These are phyloP conservation scores for Leersia perrieri DNA, from an alignment of 176 grass and related monocot genomes.

Conservation along the genomic window DNA sequence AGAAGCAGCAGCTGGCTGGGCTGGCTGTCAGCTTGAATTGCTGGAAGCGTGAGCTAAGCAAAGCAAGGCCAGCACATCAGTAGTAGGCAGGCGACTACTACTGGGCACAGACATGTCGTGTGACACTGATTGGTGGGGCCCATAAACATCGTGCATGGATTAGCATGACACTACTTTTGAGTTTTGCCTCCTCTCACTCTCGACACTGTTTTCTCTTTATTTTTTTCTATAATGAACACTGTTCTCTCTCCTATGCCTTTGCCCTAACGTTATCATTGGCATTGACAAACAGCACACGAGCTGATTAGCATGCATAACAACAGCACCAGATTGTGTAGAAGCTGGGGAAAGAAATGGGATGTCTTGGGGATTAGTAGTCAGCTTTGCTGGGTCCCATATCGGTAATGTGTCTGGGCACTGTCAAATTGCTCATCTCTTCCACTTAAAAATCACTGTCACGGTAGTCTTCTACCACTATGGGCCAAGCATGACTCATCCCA, in stretches of 20 bases:
- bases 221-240: too few species aligned
- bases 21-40: not conserved
- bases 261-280: not conserved
- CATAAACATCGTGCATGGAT: slow-evolving; percentile 9
- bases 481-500: too few species aligned
- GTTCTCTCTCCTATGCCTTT: not conserved
- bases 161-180: not conserved
- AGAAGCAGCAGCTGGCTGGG: not conserved
- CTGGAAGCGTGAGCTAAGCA: slow-evolving; percentile 30
- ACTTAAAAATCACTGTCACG: not conserved
- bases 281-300: not conserved
- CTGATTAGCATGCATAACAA: not conserved
- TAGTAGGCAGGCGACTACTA: not conserved
- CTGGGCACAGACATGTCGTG: not conserved
- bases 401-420: not conserved
- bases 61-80: not conserved
- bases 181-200: not conserved
- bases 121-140: not conserved
- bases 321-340: not conserved
- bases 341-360: not conserved
- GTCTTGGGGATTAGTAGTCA: too few species aligned
- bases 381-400: not conserved
- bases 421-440: not conserved
- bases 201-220: not conserved
- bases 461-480: too few species aligned